A percentile compares a stretch with the other conserved stretches of the same genome.
These are phyloP conservation scores for Metarhizium humberi DNA, from an alignment of 2,329 filamentous ascomycete species.

Conservation along the genomic window DNA sequence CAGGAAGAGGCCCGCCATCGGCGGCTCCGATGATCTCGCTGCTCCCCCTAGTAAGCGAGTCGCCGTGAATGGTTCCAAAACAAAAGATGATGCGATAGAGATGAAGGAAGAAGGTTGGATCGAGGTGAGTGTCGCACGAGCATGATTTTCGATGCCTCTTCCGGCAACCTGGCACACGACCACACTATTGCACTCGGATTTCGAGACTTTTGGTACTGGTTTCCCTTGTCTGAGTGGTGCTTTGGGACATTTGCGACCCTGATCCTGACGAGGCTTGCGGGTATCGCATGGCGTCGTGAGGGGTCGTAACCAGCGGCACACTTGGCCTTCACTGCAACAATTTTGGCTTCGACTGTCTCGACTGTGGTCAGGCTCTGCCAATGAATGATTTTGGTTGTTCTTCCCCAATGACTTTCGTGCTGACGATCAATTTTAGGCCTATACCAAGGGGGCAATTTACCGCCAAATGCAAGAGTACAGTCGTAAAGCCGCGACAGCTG, in stretches of 20 bases:
- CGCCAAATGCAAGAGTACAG: slow-evolving; percentile 98
- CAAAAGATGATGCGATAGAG: slow-evolving; percentile 45
- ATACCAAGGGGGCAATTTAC: slow-evolving; percentile 81
- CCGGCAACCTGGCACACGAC: slow-evolving; percentile 4
- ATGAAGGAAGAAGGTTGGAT: slow-evolving; percentile 53
- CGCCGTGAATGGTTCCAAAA: slow-evolving; percentile 68
- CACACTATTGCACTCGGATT: background rate
- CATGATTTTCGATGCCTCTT: slow-evolving; percentile 14
- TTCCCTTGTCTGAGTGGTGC: background rate
- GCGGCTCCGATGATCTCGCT: slow-evolving; percentile 71
- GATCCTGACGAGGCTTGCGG: background rate
- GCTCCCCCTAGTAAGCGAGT: slow-evolving; percentile 88
- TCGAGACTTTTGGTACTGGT: background rate
- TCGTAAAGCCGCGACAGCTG: slow-evolving; percentile 73
- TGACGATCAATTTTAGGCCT: slow-evolving; percentile 20
- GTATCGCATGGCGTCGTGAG: background rate
- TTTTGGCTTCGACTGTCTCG: slow-evolving; percentile 1
- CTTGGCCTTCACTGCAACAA: slow-evolving; percentile 11
- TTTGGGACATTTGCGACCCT: background rate
- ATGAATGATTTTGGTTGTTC: background rate
- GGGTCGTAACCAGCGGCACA: slow-evolving; percentile 12
- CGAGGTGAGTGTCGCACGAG: slow-evolving; percentile 49
- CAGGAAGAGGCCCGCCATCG: slow-evolving; percentile 87
- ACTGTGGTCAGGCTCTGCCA: background rate
- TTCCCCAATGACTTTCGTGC: background rate